Evolutionary conservation across 2,329 filamentous ascomycete genomes (phyloP).

Genomic region (Oidium heveae): DNA sequence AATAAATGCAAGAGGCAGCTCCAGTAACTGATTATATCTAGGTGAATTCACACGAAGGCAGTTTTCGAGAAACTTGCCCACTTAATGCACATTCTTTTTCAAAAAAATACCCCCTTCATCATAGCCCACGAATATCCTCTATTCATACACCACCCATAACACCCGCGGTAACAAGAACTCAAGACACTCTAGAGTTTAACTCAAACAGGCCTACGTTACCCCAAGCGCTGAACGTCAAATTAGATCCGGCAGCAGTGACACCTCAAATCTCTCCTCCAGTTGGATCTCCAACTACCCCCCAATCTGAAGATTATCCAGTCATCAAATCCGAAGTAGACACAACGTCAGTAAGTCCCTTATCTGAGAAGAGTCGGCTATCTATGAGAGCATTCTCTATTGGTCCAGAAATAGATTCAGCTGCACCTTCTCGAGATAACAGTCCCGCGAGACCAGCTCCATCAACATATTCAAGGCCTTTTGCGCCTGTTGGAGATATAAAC

Average conservation of each 20-base stretch:
- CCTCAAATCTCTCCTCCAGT: slow-evolving; percentile 41
- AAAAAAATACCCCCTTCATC: slow-evolving; percentile 35
- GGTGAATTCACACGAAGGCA: slow-evolving; percentile 34
- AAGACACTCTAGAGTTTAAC: slow-evolving; percentile 18
- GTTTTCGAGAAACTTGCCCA: slow-evolving; percentile 31
- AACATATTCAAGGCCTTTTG: slow-evolving; percentile 48
- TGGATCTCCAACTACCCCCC: slow-evolving; percentile 17
- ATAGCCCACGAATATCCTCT: slow-evolving; percentile 40
- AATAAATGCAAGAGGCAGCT: slow-evolving; percentile 6
- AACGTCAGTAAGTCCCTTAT: slow-evolving; percentile 8
- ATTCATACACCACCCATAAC: slow-evolving; percentile 79
- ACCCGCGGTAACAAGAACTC: slow-evolving; percentile 47
- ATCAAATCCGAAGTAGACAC: slow-evolving; percentile 12
- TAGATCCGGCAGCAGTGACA: slow-evolving; percentile 29
- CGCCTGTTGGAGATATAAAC: slow-evolving; percentile 53
- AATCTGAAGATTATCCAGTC: slow-evolving; percentile 9
- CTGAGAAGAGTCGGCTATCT: slow-evolving; percentile 5
- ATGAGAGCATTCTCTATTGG: slow-evolving; percentile 13
- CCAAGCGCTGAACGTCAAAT: slow-evolving; percentile 13
- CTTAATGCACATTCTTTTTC: slow-evolving; percentile 40
- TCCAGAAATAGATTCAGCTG: slow-evolving; percentile 22
- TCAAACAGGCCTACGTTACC: background rate
- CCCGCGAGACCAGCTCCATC: slow-evolving; percentile 38
- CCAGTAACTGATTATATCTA: slow-evolving; percentile 13
- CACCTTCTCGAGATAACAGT: slow-evolving; percentile 34